Base-by-base conservation (phyloP, 495 filamentous ascomycete genomes). In the Neurospora intermedia region DNA sequence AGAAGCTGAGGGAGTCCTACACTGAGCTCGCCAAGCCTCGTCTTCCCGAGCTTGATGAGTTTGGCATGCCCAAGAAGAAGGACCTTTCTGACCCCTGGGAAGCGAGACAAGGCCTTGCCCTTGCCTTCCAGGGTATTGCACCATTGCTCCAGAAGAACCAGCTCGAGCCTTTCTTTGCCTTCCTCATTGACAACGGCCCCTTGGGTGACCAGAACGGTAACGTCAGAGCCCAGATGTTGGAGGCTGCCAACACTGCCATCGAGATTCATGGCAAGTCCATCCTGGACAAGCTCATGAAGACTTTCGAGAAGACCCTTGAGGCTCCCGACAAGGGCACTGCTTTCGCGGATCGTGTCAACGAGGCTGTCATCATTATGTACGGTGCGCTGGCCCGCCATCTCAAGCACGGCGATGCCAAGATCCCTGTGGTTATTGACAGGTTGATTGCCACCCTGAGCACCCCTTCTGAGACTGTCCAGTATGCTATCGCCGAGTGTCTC, bases 311-410 rank as follows among this genome's bases (percentile, higher is more conserved):
- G 9, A 92, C 91, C 0, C 86, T 99, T 5, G 94, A 94, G 76
- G 89, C 88, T 10, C 92, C 93, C 0, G 92, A 95, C 80, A 91
- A 92, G 75, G 90, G 89, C 20, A 92, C 91, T 4, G 88, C 92
- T 75, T 88, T 88, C 35, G 90, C 90, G 9, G 96, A 99, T 77
- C 86, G 91, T 54, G 92, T 98, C 75, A 97, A 97, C 77, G 96
- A 99, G 82, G 96, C 96, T 5, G 94, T 99, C 38, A 93, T 99
- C 74, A 94, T 99, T 72, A 90, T 99, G 74, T 99, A 98, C 77
- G 96, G 96, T 77, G 94, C 96, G 42, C 82, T 99, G 16, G 96
- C 94, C 15, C 87, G 92, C 39, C 96, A 99, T 85, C 84, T 99
- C 54, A 90, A 91, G 74, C 83, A 89, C 3, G 93, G 94, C 8